Conservation (phyloP, 768 basidiomycete genomes). For the Mycena metata region DNA sequence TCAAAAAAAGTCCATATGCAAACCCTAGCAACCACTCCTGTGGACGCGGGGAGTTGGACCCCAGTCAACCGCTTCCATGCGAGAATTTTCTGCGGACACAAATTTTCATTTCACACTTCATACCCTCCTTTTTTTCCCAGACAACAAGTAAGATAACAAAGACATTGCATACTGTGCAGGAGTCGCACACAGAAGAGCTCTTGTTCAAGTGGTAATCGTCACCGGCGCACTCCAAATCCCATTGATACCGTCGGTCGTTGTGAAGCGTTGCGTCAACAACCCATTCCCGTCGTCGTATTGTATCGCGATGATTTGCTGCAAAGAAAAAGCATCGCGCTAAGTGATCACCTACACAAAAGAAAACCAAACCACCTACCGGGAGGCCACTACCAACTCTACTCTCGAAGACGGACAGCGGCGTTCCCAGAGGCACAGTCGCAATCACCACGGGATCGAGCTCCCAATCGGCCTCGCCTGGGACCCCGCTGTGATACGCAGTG, state of each 20-base stretch:
- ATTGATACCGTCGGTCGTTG: not conserved
- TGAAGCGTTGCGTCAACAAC: not conserved
- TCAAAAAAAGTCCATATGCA: too few species aligned
- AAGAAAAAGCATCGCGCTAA: too few species aligned
- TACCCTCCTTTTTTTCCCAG: too few species aligned
- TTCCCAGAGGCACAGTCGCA: not conserved
- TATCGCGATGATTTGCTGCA: not conserved
- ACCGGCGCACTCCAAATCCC: constrained; percentile 2
- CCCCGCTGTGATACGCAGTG: constrained; percentile 3
- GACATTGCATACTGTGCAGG: too few species aligned
- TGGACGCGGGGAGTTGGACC: too few species aligned
- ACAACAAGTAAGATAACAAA: too few species aligned
- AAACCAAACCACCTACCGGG: not conserved
- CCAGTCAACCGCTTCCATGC: too few species aligned
- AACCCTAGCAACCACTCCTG: too few species aligned
- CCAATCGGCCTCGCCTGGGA: not conserved
- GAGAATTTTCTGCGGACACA: too few species aligned
- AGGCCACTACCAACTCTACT: not conserved
- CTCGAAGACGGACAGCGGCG: not conserved
- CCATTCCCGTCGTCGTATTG: not conserved
- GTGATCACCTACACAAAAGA: not conserved
- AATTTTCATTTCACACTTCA: too few species aligned
- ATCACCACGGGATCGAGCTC: not conserved
- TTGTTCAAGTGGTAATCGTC: not conserved
- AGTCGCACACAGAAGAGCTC: too few species aligned